Evolutionary conservation across 2,329 filamentous ascomycete species (phyloP).

Genomic region (Spiromastix sp.): DNA sequence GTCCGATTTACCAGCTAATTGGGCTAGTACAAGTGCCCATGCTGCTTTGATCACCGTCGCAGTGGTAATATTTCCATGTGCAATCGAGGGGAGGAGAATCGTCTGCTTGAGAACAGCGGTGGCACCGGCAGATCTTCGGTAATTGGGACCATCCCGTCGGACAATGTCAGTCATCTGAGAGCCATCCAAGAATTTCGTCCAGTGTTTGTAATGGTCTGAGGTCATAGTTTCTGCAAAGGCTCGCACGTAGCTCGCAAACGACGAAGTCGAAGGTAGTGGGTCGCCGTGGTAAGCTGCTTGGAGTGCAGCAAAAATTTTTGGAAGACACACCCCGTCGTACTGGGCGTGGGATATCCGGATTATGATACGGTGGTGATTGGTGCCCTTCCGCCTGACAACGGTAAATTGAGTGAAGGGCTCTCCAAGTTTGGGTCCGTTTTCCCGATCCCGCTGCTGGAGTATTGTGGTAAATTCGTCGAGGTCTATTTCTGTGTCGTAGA

Average conservation of each 20-base stretch:
- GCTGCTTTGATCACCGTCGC: conserved; percentile 58
- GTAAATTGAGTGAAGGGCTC: conserved; percentile 53
- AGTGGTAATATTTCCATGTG: conserved; percentile 46
- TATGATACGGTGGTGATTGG: conserved; percentile 33
- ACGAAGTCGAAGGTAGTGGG: conserved; percentile 28
- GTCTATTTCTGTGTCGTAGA: conserved; percentile 41
- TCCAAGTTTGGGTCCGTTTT: conserved; percentile 46
- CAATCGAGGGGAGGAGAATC: conserved; percentile 34
- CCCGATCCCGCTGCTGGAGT: conserved; percentile 47
- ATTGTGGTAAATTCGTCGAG: conserved; percentile 43
- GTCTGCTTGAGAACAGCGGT: conserved; percentile 27
- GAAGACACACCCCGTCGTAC: conserved; percentile 59
- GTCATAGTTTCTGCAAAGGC: conserved; percentile 29
- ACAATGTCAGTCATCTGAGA: conserved; percentile 41
- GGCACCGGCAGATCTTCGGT: conserved; percentile 25
- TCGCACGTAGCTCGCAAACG: conserved; percentile 39
- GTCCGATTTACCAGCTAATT: conserved; percentile 42
- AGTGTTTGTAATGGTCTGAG: conserved; percentile 47
- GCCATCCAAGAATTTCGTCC: conserved; percentile 47
- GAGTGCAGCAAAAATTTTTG: conserved; percentile 51
- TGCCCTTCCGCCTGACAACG: conserved; percentile 30
- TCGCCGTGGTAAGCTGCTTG: conserved; percentile 39
- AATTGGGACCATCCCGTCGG: conserved; percentile 22
- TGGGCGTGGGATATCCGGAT: conserved; percentile 56
- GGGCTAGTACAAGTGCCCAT: conserved; percentile 54